Percentiles rank a stretch among this genome's conserved stretches.
These are phyloP conservation scores for Backusella luteola DNA, from an alignment of 192 early-diverging fungal genomes.

Conservation along the genomic window DNA sequence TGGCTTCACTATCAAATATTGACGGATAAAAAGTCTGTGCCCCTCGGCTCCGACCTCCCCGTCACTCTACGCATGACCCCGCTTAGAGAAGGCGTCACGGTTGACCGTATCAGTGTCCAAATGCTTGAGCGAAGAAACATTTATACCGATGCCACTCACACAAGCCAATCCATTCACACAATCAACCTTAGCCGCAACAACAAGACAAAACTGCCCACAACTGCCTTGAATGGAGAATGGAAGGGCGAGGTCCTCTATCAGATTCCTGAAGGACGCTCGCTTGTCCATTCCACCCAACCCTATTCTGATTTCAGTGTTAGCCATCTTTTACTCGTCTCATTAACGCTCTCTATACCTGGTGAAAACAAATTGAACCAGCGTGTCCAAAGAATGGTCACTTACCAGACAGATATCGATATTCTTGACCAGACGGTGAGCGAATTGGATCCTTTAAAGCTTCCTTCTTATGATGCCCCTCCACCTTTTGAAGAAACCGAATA, in stretches of 20 bases:
- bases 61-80: not conserved
- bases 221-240: not conserved
- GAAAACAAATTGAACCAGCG: not conserved
- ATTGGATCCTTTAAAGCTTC: not conserved
- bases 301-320: slow-evolving; percentile 6
- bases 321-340: slow-evolving; percentile 2
- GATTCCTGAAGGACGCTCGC: not conserved
- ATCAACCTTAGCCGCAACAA: not conserved
- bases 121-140: slow-evolving; percentile 1
- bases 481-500: not conserved
- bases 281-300: slow-evolving; percentile 6
- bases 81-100: not conserved
- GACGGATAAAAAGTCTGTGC: not conserved
- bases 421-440: slow-evolving; percentile 1
- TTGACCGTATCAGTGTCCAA: slow-evolving; percentile 1
- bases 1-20: slow-evolving; percentile 5
- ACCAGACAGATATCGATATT: slow-evolving; percentile 10
- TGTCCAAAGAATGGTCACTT: slow-evolving; percentile 4
- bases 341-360: slow-evolving; percentile 10
- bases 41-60: not conserved
- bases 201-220: not conserved
- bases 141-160: not conserved
- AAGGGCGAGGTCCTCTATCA: not conserved
- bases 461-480: slow-evolving; percentile 8
- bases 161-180: not conserved